Base-by-base conservation (phyloP, 2,329 filamentous ascomycete genomes). In the Botrytis tulipae region DNA sequence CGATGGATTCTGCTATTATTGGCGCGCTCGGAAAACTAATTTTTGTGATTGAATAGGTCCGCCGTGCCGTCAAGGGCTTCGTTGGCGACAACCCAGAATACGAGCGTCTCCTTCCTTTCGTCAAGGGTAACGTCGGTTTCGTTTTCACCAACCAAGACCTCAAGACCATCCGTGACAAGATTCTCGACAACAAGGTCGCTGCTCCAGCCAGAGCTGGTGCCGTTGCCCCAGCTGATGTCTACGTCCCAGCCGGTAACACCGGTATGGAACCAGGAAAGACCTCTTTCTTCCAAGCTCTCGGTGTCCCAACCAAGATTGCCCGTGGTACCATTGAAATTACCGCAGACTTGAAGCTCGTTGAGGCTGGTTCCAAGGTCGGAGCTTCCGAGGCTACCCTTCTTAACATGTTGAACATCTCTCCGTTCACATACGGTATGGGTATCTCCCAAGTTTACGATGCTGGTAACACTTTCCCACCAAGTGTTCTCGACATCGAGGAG, bases 271-370 rank as follows among this genome's bases (percentile, higher is more conserved):
- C 96, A 84, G 97, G 97, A 86, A 99, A 99, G 93, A 99, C 96
- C 83, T 98, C 96, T 84, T 99, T 99, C 94, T 99, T 99, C 95
- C 96, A 99, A 92, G 96, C 96, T 83, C 96, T 99, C 87, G 95
- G 95, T 94, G 94, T 99, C 84, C 96, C 96, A 84, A 99, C 96
- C 91, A 99, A 99, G 94, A 99, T 99, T 88, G 96, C 96, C 84
- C 96, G 96, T 97, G 97, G 96, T 97, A 99, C 96, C 87, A 99
- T 99, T 87, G 96, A 99, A 93, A 99, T 99, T 84, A 98, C 95
- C 78, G 89, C 91, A 82, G 96, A 99, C 84, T 89, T 99, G 82
- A 98, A 98, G 93, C 93, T 99, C 85, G 92, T 98, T 83, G 94
- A 97, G 89, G 90, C 93, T 79, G 91, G 91, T 81, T 88, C 73